These are phyloP conservation scores for Naumovozyma baii DNA, from an alignment of 805 yeast genomes.

Conservation along the genomic window DNA sequence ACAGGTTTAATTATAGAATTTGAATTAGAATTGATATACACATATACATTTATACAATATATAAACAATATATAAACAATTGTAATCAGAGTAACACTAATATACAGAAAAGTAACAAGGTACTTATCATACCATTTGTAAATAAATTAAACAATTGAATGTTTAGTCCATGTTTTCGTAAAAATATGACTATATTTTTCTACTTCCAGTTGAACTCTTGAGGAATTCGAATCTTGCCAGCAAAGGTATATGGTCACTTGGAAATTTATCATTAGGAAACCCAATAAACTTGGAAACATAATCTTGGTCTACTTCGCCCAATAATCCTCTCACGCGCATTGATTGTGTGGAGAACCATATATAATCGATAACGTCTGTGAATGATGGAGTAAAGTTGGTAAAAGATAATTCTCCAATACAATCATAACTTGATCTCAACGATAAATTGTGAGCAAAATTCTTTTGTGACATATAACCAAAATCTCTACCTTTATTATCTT, in stretches of 20 bases:
- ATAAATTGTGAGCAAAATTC: constrained; percentile 74
- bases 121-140: background rate
- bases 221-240: constrained; percentile 68
- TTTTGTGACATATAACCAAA: constrained; percentile 87
- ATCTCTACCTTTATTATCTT: constrained; percentile 74
- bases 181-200: constrained; percentile 16
- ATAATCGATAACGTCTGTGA: constrained; percentile 89
- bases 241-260: constrained; percentile 91
- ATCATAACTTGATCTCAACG: constrained; percentile 77
- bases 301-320: constrained; percentile 75
- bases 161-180: too few relatives aligned
- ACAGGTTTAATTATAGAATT: background rate
- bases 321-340: constrained; percentile 73
- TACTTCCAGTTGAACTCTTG: constrained; percentile 31
- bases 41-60: too few relatives aligned
- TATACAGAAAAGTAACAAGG: background rate
- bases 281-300: constrained; percentile 76
- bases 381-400: constrained; percentile 88
- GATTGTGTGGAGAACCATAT: constrained; percentile 84
- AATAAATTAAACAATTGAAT: background rate
- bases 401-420: constrained; percentile 84
- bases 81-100: background rate
- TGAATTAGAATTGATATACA: background rate
- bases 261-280: constrained; percentile 86
- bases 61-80: background rate